phyloP scores from a whole-genome alignment of 2,329 filamentous ascomycete species.

The Arthrobotrys musiformis region DNA sequence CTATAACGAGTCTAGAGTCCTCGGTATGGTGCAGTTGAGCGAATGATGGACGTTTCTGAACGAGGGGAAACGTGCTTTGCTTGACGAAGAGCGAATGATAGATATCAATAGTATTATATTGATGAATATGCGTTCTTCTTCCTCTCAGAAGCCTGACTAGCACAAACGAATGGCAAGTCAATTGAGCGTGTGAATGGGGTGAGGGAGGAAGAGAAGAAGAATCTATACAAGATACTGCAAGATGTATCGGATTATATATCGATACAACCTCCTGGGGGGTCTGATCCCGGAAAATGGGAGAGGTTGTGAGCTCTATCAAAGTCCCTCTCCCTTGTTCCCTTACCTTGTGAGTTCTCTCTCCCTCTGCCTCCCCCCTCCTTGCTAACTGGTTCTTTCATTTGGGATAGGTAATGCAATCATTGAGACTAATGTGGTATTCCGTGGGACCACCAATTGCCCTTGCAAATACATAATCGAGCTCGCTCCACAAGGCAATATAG shows the following conservation, averaged over 20 bases:
- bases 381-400: constrained; percentile 8
- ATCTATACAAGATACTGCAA: not conserved
- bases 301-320: constrained; percentile 34
- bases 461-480: constrained; percentile 7
- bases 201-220: not conserved
- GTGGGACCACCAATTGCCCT: constrained; percentile 19
- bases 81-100: constrained; percentile 36
- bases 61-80: constrained; percentile 38
- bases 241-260: constrained; percentile 45
- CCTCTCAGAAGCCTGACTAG: constrained; percentile 31
- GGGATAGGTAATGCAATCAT: constrained; percentile 3
- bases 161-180: constrained; percentile 51
- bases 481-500: constrained; percentile 13
- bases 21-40: constrained; percentile 9
- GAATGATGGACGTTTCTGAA: constrained; percentile 44
- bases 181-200: constrained; percentile 26
- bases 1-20: constrained; percentile 43
- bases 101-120: constrained; percentile 22
- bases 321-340: constrained; percentile 5
- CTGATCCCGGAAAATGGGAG: constrained; percentile 11
- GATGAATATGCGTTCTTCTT: constrained; percentile 11
- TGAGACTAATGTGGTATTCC: constrained; percentile 12
- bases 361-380: no score
- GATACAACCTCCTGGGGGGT: not conserved
- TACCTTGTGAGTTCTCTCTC: constrained; percentile 13